Base-by-base conservation (phyloP, 2,329 filamentous ascomycete genomes). In the Colletotrichum endophyticum region DNA sequence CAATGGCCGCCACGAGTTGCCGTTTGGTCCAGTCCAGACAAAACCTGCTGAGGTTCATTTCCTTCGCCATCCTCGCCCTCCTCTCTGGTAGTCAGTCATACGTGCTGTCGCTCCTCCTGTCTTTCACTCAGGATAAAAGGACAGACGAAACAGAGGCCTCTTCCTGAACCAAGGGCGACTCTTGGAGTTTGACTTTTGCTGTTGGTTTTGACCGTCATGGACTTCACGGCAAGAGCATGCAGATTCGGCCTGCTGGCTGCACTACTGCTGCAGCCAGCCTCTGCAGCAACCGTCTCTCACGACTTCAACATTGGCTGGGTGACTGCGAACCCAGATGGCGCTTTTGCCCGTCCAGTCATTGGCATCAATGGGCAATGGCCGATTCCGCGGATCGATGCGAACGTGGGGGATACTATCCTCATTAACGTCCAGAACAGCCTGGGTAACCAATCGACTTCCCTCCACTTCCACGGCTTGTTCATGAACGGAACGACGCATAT, bases 301-400 rank as follows among this genome's bases (percentile, higher is more conserved):
- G 88, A 95, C 82, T 95, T 94, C 85, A 91, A 93, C 80, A 88
- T 95, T 78, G 91, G 89, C 74, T 96, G 94, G 94, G 91, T 95
- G 13, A 90, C 85, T 57, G 91, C 93, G 39, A 94, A 94, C 80
- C 95, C 95, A 0, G 95, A 96, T 85, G 93, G 92, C 27, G 86
- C 88, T 9, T 89, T 89, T 75, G 87, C 90, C 53, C 89, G 94
- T 36, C 89, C 92, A n/a, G 90, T 91, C 5, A 95, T 96, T 81
- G 94, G 94, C 62, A 94, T 97, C 85, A 96, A 97, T 80, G 91
- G 91, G 6, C 83, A 93, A 85, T 95, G 94, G 93, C 95, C 95
- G 3, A 89, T 94, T 69, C 95, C 95, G 1, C 84, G 85, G 30
- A 92, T 95, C 73, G 88, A 90, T 68, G 93, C 90, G 49, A 89